Evolutionary conservation across 2,329 filamentous ascomycete genomes (phyloP), one percentile per base, ranked within the genome.

Genomic region (Fusarium redolens): DNA sequence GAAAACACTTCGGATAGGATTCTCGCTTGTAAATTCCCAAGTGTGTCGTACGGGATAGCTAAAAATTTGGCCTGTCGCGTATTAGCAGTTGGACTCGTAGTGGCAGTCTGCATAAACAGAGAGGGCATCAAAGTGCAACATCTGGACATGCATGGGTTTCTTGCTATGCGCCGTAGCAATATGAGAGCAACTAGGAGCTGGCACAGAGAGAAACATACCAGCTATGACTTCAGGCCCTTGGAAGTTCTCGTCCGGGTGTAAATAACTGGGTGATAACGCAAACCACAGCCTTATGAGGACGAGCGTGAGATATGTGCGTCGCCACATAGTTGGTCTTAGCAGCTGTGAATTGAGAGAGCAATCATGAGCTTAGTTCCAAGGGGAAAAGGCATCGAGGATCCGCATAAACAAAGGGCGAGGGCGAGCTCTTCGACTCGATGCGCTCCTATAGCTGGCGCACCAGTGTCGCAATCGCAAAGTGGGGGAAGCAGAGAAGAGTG

Each of bases 211-310:
- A 48, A 64, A 66, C 91, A 76, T 90, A 98, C 96, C 96, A 79
- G 96, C 95, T 79, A 98, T 96, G 73, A 98, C 92, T 86, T 99
- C 96, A 20, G 96, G 96, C 40, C 96, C 96, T 85, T 99, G 96
- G 79, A 99, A 99, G 86, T 98, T 96, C 87, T 99, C 96, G 85
- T 99, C 96, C 9, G 96, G 96, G 82, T 99, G 96, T 51, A 99
- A 90, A 83, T 99, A 99, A 86, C 96, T 98, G 66, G 96, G 93
- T 72, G 93, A 95, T 73, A 98, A 85, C 68, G 96, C 96, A 82
- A 98, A 96, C 89, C 96, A 98, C 79, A 98, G 88, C 82, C 96
- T 92, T 78, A 97, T 90, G 75, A 96, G 86, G 78, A 97, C 87
- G 77, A 99, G 87, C 63, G 97, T 84, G 72, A 98, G 87, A 84